phyloP scores from a whole-genome alignment of 257 asterid genomes.

The Scutellaria galericulata region DNA sequence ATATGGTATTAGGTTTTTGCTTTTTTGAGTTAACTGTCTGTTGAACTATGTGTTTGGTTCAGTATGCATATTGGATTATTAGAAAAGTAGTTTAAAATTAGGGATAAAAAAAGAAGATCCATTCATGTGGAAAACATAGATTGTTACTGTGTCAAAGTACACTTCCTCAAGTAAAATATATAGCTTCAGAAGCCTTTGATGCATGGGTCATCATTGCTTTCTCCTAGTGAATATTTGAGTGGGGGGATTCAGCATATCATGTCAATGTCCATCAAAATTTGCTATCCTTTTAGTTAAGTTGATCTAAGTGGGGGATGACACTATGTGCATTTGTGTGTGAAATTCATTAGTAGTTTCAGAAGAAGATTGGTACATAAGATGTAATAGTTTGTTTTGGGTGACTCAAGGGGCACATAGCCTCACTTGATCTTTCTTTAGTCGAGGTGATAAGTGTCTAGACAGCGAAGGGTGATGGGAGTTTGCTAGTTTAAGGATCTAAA shows the following conservation, averaged over 20 bases:
- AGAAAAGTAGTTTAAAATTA: neutral
- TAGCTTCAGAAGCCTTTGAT: neutral
- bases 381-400: neutral
- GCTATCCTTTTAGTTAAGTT: neutral
- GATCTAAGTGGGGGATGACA: constrained; percentile 12
- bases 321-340: constrained; percentile 17
- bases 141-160: neutral
- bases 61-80: constrained; percentile 3
- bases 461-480: neutral
- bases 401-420: neutral
- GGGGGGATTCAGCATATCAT: neutral
- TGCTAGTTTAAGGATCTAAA: neutral
- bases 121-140: constrained; percentile 21
- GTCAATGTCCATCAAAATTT: neutral
- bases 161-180: constrained; percentile 2
- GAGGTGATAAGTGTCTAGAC: neutral
- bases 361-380: constrained; percentile 9
- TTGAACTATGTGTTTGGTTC: constrained; percentile 8
- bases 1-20: constrained; percentile 18
- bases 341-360: neutral
- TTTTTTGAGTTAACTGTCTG: neutral
- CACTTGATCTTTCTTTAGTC: constrained; percentile 7
- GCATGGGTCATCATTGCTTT: neutral
- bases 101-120: neutral
- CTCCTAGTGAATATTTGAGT: neutral